Percentiles rank a stretch among this genome's conserved stretches.
Evolutionary conservation across 2,329 filamentous ascomycete genomes (phyloP).

Genomic region (Neofusicoccum sp.): DNA sequence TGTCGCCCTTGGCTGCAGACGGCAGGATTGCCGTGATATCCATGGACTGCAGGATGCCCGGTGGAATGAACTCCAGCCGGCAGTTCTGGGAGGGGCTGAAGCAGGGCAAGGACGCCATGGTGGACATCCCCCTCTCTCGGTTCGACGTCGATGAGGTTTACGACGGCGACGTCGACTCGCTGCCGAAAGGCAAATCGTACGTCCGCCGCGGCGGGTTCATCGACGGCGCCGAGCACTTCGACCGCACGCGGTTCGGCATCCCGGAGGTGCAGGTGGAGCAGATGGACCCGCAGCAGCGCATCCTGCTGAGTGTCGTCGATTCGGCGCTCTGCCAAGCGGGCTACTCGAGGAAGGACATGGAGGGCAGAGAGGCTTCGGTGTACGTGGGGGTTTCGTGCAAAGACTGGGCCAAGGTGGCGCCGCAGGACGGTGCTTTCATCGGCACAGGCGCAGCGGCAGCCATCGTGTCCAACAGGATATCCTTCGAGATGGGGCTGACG

Average conservation of each 20-base stretch:
- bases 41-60: conserved; percentile 17
- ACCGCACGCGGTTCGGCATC: conserved; percentile 24
- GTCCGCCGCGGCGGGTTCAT: background rate
- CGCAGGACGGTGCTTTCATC: background rate
- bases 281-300: conserved; percentile 29
- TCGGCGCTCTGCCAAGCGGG: conserved; percentile 27
- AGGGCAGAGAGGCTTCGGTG: conserved; percentile 27
- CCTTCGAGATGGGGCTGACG: conserved; percentile 32
- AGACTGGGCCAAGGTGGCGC: conserved; percentile 27
- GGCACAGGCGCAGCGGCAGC: conserved; percentile 20
- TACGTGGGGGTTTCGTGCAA: conserved; percentile 28
- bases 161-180: conserved; percentile 7
- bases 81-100: conserved; percentile 12
- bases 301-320: conserved; percentile 26
- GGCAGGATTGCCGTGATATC: conserved; percentile 2
- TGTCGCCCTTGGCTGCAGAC: background rate
- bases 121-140: conserved; percentile 8
- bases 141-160: conserved; percentile 22
- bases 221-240: background rate
- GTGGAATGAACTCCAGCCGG: background rate
- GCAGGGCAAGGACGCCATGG: background rate
- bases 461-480: conserved; percentile 35
- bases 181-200: background rate
- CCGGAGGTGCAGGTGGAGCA: conserved; percentile 19
- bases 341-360: conserved; percentile 17